Evolutionary conservation across 768 basidiomycete genomes (phyloP).

Genomic region (Hemileccinum rubropunctum): DNA sequence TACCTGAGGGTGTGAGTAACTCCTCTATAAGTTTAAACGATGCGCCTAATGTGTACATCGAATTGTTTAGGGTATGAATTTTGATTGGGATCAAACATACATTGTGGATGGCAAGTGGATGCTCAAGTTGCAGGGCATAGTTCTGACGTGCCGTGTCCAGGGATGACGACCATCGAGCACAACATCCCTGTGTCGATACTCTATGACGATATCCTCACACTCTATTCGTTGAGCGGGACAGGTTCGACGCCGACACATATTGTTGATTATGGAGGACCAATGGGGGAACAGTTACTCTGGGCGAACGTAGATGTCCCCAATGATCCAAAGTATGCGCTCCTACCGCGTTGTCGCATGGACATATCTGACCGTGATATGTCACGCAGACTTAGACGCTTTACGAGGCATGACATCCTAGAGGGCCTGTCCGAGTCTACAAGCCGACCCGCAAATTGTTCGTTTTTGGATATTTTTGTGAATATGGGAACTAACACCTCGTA

Average conservation of each 20-base stretch:
- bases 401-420: constrained; percentile 63
- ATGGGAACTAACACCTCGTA: background rate
- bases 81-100: constrained; percentile 76
- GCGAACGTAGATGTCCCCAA: constrained; percentile 61
- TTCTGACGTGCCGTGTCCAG: constrained; percentile 30
- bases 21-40: background rate
- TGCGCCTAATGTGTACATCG: background rate
- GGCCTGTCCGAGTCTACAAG: constrained; percentile 56
- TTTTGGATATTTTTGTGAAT: background rate
- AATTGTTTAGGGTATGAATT: constrained; percentile 59
- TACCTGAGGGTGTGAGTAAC: constrained; percentile 62
- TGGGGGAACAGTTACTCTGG: constrained; percentile 70
- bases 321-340: constrained; percentile 54
- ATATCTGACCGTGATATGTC: background rate
- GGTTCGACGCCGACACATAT: constrained; percentile 73
- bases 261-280: constrained; percentile 73
- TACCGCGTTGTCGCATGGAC: background rate
- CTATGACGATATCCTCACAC: constrained; percentile 63
- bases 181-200: constrained; percentile 61
- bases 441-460: constrained; percentile 57
- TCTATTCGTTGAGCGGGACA: constrained; percentile 67
- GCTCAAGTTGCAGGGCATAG: background rate
- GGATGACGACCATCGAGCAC: constrained; percentile 78
- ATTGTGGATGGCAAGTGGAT: constrained; percentile 64
- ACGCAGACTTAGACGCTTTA: constrained; percentile 57